These are phyloP conservation scores for Suhomyces bokatorum DNA, from an alignment of 1,139 yeast genomes.

Conservation along the genomic window DNA sequence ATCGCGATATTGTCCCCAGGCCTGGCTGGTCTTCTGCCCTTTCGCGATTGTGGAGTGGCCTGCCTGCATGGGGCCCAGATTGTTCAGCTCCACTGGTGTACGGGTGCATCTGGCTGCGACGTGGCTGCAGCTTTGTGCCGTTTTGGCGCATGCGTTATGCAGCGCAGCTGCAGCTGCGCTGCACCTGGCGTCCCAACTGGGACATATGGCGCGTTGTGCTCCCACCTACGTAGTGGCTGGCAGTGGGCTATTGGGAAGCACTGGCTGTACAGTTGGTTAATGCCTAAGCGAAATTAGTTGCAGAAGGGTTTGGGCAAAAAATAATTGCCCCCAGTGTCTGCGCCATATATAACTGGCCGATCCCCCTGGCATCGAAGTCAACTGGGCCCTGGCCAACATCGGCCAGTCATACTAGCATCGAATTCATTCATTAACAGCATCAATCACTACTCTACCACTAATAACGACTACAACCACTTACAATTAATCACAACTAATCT, in stretches of 20 bases:
- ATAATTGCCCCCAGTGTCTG: too few relatives aligned
- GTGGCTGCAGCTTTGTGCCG: too few relatives aligned
- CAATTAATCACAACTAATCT: too few relatives aligned
- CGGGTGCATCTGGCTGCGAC: too few relatives aligned
- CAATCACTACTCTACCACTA: too few relatives aligned
- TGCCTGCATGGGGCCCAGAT: too few relatives aligned
- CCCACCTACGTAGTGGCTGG: constrained; percentile 11
- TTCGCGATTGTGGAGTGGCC: too few relatives aligned
- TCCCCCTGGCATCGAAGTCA: constrained; percentile 3
- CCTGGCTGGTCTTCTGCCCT: not conserved
- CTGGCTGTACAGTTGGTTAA: constrained; percentile 6
- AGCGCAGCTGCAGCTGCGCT: not conserved
- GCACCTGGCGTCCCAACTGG: not conserved
- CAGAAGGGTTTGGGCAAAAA: constrained; percentile 4
- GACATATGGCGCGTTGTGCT: constrained; percentile 1
- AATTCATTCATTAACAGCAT: too few relatives aligned
- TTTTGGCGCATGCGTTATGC: not conserved
- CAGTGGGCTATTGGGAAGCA: constrained; percentile 2
- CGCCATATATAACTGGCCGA: constrained; percentile 4
- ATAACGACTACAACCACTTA: too few relatives aligned
- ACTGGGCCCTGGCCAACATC: constrained; percentile 4
- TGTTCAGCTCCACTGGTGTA: too few relatives aligned
- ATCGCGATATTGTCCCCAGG: not conserved
- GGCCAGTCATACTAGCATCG: not conserved
- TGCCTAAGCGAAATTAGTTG: constrained; percentile 9